Percentiles rank a stretch among this genome's conserved stretches.
These are phyloP conservation scores for Blastobotrys elegans DNA, from an alignment of 1,139 yeast species.

Conservation along the genomic window DNA sequence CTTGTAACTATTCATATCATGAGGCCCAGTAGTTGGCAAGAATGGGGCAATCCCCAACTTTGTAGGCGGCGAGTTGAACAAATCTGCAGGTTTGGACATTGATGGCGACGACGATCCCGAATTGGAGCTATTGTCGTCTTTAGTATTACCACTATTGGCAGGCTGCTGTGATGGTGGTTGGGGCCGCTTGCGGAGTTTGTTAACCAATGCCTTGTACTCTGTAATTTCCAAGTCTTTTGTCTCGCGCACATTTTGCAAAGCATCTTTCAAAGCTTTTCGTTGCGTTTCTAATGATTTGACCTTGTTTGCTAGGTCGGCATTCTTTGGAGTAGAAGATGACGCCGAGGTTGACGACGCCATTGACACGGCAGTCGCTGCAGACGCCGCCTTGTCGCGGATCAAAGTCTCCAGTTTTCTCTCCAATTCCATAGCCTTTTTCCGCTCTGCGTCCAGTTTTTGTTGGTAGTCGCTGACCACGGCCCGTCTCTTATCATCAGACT, in stretches of 20 bases:
- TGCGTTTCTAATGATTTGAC: conserved; percentile 42
- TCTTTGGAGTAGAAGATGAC: background rate
- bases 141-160: background rate
- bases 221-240: conserved; percentile 35
- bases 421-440: conserved; percentile 25
- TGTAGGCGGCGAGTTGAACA: background rate
- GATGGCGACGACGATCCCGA: conserved; percentile 3
- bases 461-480: conserved; percentile 28
- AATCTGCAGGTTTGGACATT: background rate
- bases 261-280: conserved; percentile 56
- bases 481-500: conserved; percentile 27
- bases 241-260: conserved; percentile 36
- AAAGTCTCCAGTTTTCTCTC: conserved; percentile 24
- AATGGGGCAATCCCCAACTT: conserved; percentile 12
- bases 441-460: conserved; percentile 28
- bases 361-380: conserved; percentile 12
- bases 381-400: conserved; percentile 13
- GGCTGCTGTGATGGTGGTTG: background rate
- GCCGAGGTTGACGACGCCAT: background rate
- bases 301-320: conserved; percentile 19
- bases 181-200: conserved; percentile 2
- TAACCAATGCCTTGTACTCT: conserved; percentile 31
- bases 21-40: conserved; percentile 12
- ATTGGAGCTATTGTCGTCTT: background rate
- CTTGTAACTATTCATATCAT: conserved; percentile 1